Percentiles rank a stretch among this genome's conserved stretches.
These are phyloP conservation scores for Syncephalastrum sp. DNA, from an alignment of 371 early-diverging fungal genomes.

Conservation along the genomic window DNA sequence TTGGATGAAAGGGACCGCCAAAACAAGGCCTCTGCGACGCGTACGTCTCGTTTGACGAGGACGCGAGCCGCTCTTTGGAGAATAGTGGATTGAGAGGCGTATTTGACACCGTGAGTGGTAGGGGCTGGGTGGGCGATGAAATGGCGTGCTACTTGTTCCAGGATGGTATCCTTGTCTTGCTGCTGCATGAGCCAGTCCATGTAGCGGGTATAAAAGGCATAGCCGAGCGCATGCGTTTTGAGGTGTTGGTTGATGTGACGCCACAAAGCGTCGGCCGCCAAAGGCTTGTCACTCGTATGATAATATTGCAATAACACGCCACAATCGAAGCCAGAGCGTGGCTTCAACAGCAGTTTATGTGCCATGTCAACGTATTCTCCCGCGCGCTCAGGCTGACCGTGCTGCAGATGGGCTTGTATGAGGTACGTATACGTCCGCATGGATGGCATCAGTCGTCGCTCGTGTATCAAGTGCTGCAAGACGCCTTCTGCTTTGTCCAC, in stretches of 20 bases:
- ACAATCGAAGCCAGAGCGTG: conserved; percentile 34
- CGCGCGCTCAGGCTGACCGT: conserved; percentile 18
- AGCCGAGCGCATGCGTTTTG: conserved; percentile 25
- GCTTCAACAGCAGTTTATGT: conserved; percentile 19
- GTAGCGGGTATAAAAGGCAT: conserved; percentile 26
- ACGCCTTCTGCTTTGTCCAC: conserved; percentile 25
- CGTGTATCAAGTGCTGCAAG: conserved; percentile 10
- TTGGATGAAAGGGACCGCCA: too few species aligned
- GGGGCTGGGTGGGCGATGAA: too few species aligned
- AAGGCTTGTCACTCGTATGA: conserved; percentile 21
- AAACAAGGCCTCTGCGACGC: too few species aligned
- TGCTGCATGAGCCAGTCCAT: conserved; percentile 22
- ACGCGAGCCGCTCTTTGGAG: too few species aligned
- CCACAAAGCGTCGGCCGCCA: conserved; percentile 45
- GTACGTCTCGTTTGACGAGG: too few species aligned
- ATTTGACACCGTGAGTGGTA: too few species aligned
- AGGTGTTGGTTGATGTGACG: conserved; percentile 26
- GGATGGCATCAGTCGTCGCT: conserved; percentile 27
- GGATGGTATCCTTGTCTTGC: background rate
- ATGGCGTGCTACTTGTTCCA: conserved; percentile 10
- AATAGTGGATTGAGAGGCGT: too few species aligned
- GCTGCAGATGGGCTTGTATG: conserved; percentile 31
- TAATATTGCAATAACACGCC: conserved; percentile 30
- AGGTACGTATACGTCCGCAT: conserved; percentile 38
- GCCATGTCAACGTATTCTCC: conserved; percentile 24